phyloP scores from a whole-genome alignment of 2,329 filamentous ascomycete species.

The Scedosporium aurantiacum region DNA sequence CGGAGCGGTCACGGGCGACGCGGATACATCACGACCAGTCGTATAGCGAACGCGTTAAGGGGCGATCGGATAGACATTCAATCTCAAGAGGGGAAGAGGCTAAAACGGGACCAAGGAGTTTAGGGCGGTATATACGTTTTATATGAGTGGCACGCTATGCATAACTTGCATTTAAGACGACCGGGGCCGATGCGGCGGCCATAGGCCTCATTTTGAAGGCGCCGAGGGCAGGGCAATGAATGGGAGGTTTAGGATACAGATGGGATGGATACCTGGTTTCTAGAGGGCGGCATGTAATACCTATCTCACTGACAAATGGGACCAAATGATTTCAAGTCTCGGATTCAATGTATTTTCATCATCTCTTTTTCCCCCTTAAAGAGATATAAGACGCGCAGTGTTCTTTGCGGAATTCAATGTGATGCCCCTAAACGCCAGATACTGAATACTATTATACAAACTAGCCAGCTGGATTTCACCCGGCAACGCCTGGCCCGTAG shows the following conservation, averaged over 20 bases:
- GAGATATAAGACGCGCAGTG: too few relatives aligned
- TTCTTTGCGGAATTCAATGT: neutral
- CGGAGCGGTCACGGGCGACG: neutral
- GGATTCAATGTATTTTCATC: neutral
- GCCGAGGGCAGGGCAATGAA: conserved; percentile 1
- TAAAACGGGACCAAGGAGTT: neutral
- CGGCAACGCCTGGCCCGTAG: neutral
- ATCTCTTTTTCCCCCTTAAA: too few relatives aligned
- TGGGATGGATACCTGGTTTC: conserved; percentile 1
- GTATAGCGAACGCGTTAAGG: neutral
- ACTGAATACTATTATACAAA: conserved; percentile 5
- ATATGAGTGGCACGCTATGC: neutral
- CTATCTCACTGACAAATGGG: neutral
- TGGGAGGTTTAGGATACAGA: neutral
- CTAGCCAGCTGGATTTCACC: conserved; percentile 24
- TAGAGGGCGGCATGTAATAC: neutral
- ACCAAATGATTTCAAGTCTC: neutral
- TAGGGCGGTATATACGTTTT: neutral
- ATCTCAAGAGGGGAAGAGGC: neutral
- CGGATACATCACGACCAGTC: neutral
- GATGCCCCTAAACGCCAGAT: neutral
- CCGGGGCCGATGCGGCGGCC: too few relatives aligned
- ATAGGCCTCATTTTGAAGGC: too few relatives aligned
- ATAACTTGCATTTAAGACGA: neutral
- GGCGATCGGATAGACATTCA: neutral